Conservation (phyloP, 139 green algal species). For the Zygnema cylindricum region DNA sequence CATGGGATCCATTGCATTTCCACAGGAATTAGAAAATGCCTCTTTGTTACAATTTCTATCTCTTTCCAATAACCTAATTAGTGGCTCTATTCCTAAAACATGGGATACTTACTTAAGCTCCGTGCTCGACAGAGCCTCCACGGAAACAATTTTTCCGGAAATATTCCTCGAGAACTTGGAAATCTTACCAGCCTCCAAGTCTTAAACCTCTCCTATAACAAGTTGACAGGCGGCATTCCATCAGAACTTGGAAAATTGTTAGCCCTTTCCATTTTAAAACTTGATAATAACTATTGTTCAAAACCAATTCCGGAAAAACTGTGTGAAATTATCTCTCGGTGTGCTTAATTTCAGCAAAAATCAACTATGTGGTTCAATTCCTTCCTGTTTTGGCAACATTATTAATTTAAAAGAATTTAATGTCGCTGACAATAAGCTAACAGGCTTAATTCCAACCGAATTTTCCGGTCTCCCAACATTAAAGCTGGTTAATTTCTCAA, state of each 20-base stretch:
- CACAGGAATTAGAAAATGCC: too few species aligned
- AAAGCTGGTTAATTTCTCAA: slow-evolving; percentile 15
- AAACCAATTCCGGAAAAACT: background rate
- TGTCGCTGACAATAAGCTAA: background rate
- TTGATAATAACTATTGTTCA: background rate
- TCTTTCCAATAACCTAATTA: too few species aligned
- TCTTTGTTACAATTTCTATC: too few species aligned
- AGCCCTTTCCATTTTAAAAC: background rate
- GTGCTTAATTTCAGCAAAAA: background rate
- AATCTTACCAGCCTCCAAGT: background rate
- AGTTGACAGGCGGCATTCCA: background rate
- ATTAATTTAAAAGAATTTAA: background rate
- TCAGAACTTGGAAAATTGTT: background rate
- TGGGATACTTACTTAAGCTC: too few species aligned
- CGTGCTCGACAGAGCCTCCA: too few species aligned
- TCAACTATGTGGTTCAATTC: slow-evolving; percentile 2
- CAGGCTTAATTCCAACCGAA: background rate
- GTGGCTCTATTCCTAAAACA: too few species aligned
- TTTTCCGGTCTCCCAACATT: too few species aligned
- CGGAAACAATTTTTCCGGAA: too few species aligned
- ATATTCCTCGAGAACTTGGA: too few species aligned
- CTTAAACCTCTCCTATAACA: background rate
- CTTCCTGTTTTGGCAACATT: background rate
- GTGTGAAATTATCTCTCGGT: background rate
- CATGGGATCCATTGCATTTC: too few species aligned